A percentile compares a stretch with the other conserved stretches of the same genome.
Conservation (phyloP, 2,329 filamentous ascomycete genomes). For the Metarhizium rileyi region DNA sequence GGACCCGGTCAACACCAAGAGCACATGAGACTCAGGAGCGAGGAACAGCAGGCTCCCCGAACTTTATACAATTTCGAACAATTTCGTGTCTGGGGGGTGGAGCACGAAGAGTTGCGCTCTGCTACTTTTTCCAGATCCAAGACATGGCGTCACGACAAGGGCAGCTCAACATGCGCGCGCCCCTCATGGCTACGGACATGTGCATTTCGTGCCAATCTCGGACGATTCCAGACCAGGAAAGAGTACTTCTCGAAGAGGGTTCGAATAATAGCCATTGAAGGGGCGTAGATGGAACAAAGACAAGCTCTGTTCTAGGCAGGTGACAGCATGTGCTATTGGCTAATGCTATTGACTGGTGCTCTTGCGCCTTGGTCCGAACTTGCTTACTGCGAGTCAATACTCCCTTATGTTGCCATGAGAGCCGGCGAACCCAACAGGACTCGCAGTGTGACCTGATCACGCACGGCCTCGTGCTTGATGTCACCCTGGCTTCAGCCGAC, state of each 20-base stretch:
- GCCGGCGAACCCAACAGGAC: neutral
- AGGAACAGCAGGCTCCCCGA: neutral
- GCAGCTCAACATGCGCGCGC: neutral
- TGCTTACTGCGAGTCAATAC: neutral
- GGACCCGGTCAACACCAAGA: neutral
- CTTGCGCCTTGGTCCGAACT: neutral
- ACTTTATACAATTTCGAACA: neutral
- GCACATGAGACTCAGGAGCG: neutral
- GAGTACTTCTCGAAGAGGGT: neutral
- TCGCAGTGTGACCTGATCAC: neutral
- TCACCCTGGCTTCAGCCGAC: neutral
- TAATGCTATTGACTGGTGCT: neutral
- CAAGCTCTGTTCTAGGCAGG: constrained; percentile 6
- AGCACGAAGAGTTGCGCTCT: neutral
- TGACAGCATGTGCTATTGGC: constrained; percentile 2
- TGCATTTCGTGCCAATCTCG: neutral
- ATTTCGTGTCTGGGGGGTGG: neutral
- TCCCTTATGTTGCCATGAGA: neutral
- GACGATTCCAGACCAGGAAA: neutral
- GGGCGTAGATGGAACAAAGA: neutral
- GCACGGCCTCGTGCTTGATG: neutral
- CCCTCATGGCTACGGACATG: constrained; percentile 1
- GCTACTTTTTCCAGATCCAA: constrained; percentile 2
- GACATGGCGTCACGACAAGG: constrained; percentile 5
- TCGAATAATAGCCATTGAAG: neutral